Percentiles rank a stretch among this genome's conserved stretches.
Evolutionary conservation across 176 grass and related monocot species (phyloP).

Genomic region (Hyparrhenia diplandra): DNA sequence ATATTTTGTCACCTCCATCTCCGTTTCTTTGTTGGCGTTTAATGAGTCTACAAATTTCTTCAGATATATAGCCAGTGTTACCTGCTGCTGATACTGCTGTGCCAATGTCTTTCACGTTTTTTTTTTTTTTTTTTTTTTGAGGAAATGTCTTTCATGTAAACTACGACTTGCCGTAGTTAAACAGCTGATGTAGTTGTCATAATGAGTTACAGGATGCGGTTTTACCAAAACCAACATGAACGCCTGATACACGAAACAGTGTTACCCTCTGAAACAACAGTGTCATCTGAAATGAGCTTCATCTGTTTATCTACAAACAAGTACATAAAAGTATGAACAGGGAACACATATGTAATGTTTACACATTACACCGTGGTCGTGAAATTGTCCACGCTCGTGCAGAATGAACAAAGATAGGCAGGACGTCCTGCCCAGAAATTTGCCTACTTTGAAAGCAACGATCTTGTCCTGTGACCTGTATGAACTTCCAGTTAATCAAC

Average conservation of each 20-base stretch:
- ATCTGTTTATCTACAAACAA: slow-evolving; percentile 17
- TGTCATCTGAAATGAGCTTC: background rate
- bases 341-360: background rate
- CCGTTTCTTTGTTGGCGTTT: background rate
- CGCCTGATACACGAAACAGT: too few species aligned
- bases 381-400: background rate
- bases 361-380: slow-evolving; percentile 9
- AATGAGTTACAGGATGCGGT: too few species aligned
- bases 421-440: slow-evolving; percentile 1
- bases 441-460: background rate
- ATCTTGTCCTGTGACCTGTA: background rate
- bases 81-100: background rate
- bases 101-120: too few species aligned
- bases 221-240: too few species aligned
- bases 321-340: background rate
- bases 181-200: too few species aligned
- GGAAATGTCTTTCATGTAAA: too few species aligned
- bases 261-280: background rate
- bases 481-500: background rate
- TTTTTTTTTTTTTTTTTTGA: too few species aligned
- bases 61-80: too few species aligned
- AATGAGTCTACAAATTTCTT: background rate
- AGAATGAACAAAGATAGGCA: slow-evolving; percentile 9
- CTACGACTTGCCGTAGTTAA: too few species aligned
- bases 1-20: too few species aligned